phyloP scores from a whole-genome alignment of 345 rosid species.

The Geranium rotundifolium region DNA sequence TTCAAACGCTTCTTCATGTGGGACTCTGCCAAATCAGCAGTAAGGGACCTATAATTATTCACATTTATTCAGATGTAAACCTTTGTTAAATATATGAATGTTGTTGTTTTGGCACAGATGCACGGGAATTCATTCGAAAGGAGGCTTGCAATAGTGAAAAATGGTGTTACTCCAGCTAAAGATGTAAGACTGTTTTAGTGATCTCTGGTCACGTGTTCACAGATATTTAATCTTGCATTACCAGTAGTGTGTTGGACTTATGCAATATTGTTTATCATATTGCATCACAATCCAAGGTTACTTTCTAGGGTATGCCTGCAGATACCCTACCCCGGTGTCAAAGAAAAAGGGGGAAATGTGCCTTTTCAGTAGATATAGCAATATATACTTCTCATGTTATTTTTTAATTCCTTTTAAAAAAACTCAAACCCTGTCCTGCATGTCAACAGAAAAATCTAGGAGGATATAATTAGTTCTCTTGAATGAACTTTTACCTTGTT shows the following conservation, averaged over 20 bases:
- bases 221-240: neutral
- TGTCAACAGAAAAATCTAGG: neutral
- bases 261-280: neutral
- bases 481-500: no score
- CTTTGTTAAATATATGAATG: conserved; percentile 4
- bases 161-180: conserved; percentile 49
- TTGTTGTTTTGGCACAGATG: conserved; percentile 45
- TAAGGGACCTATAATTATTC: conserved; percentile 25
- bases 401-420: no score
- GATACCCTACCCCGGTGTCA: no score
- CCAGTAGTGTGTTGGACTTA: neutral
- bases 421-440: neutral
- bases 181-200: conserved; percentile 47
- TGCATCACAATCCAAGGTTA: neutral
- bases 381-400: no score
- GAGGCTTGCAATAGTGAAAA: conserved; percentile 69
- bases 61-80: conserved; percentile 8
- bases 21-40: conserved; percentile 77
- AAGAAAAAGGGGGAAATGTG: no score
- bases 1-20: conserved; percentile 88
- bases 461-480: no score
- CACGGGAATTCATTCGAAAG: conserved; percentile 93
- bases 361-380: no score
- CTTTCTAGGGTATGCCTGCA: no score
- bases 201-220: neutral